These are phyloP conservation scores for Diaporthe caulivora DNA, from an alignment of 2,329 filamentous ascomycete genomes.

Conservation along the genomic window DNA sequence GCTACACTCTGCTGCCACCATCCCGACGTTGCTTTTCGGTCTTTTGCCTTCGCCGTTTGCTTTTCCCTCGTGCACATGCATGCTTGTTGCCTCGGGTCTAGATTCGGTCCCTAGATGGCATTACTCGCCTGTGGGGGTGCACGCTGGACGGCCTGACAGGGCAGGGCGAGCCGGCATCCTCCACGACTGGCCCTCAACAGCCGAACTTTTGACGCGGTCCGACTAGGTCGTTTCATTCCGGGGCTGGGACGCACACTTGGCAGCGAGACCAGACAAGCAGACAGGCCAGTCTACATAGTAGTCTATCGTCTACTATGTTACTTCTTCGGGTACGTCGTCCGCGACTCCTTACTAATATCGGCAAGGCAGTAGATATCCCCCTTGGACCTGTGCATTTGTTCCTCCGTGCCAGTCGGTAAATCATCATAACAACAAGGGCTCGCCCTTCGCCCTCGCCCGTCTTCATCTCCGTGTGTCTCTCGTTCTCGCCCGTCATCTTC, in stretches of 20 bases:
- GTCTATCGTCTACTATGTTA: background rate
- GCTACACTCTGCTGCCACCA: background rate
- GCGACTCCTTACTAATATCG: background rate
- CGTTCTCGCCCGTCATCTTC: background rate
- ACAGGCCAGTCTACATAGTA: background rate
- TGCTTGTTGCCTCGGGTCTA: slow-evolving; percentile 6
- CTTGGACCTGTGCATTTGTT: too few species aligned
- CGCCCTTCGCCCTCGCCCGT: background rate
- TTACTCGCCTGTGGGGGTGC: slow-evolving; percentile 4
- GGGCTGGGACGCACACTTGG: slow-evolving; percentile 1
- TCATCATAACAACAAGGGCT: background rate
- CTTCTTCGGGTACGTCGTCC: background rate
- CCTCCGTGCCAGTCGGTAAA: background rate
- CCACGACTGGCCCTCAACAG: slow-evolving; percentile 13
- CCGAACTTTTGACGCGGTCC: slow-evolving; percentile 21
- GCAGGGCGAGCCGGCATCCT: slow-evolving; percentile 7
- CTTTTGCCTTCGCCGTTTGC: background rate
- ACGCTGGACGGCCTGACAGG: slow-evolving; percentile 7
- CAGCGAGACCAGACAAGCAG: too few species aligned
- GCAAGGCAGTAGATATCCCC: too few species aligned
- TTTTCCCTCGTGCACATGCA: background rate
- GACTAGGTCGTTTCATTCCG: slow-evolving; percentile 10
- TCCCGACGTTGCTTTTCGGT: slow-evolving; percentile 5
- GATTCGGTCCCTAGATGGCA: background rate
- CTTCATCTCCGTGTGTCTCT: slow-evolving; percentile 3